phyloP scores from a whole-genome alignment of 768 basidiomycete genomes.

The Austroboletus eburneus region DNA sequence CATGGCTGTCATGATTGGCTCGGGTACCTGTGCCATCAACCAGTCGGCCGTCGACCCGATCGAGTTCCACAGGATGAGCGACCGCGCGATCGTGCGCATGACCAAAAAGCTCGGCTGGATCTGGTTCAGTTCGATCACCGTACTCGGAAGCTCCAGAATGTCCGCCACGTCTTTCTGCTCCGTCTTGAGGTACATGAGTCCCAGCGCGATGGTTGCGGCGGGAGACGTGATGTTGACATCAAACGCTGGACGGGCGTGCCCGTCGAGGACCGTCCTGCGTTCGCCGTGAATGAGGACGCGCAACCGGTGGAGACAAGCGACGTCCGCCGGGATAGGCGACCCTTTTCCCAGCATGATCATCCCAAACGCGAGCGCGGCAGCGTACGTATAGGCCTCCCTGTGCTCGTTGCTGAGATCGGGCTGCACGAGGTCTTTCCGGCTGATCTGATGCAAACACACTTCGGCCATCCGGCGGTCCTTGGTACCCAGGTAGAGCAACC shows the following conservation, averaged over 20 bases:
- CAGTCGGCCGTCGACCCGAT: slow-evolving; percentile 72
- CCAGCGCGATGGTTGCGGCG: slow-evolving; percentile 85
- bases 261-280: slow-evolving; percentile 37
- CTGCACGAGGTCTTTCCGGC: slow-evolving; percentile 69
- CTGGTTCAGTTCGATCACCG: slow-evolving; percentile 71
- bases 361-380: slow-evolving; percentile 87
- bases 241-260: slow-evolving; percentile 47
- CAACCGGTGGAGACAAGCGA: slow-evolving; percentile 61
- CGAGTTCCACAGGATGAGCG: slow-evolving; percentile 83
- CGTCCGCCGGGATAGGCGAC: slow-evolving; percentile 70
- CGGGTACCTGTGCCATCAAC: slow-evolving; percentile 67
- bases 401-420: slow-evolving; percentile 85
- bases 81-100: slow-evolving; percentile 70
- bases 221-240: slow-evolving; percentile 91
- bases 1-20: slow-evolving; percentile 56
- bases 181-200: slow-evolving; percentile 89
- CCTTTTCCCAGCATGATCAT: slow-evolving; percentile 96
- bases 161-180: slow-evolving; percentile 83
- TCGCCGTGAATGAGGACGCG: slow-evolving; percentile 77
- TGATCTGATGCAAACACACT: slow-evolving; percentile 81
- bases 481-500: slow-evolving; percentile 85
- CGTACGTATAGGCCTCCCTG: slow-evolving; percentile 87
- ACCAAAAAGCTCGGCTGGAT: slow-evolving; percentile 88
- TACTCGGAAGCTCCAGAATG: slow-evolving; percentile 78
- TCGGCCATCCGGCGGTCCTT: slow-evolving; percentile 91